A percentile compares a stretch with the other conserved stretches of the same genome.
phyloP scores from a whole-genome alignment of 2,329 filamentous ascomycete genomes.

The Sporothrix variecibatus region DNA sequence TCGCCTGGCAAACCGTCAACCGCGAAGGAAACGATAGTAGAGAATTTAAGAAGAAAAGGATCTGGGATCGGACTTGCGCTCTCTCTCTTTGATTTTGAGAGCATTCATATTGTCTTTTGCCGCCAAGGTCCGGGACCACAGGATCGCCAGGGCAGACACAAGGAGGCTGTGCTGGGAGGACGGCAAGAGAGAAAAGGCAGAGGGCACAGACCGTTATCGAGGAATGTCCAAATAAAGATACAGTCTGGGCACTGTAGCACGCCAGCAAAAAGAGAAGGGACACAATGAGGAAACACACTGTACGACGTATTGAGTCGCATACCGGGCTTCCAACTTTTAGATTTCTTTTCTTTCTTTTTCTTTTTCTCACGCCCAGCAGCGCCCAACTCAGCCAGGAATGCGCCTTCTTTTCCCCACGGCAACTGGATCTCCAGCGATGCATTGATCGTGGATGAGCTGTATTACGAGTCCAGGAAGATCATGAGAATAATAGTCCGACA shows the following conservation, averaged over 20 bases:
- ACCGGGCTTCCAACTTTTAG: not conserved
- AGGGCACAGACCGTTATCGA: not conserved
- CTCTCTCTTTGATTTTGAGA: not conserved
- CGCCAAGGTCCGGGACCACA: not conserved
- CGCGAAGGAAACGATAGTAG: not conserved
- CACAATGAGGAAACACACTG: not conserved
- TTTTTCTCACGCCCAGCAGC: not conserved
- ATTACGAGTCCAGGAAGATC: not conserved
- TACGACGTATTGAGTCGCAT: not conserved
- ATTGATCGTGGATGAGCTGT: not conserved
- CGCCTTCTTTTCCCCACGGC: constrained; percentile 9
- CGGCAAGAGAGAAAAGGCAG: not conserved
- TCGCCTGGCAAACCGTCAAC: too few species aligned
- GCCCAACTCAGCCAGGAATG: constrained; percentile 11
- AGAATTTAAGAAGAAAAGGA: not conserved
- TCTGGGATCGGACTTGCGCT: not conserved
- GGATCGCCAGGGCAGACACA: constrained; percentile 2
- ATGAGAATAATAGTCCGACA: not conserved
- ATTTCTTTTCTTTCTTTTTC: too few species aligned
- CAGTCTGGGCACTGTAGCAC: not conserved
- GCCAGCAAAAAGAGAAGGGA: not conserved
- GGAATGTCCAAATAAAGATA: constrained; percentile 13
- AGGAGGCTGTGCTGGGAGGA: constrained; percentile 6
- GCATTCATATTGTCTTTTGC: not conserved
- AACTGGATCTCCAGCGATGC: not conserved